A percentile compares a stretch with the other conserved stretches of the same genome.
Conservation (phyloP, 495 filamentous ascomycete genomes). For the Trypethelium eluteriae region DNA sequence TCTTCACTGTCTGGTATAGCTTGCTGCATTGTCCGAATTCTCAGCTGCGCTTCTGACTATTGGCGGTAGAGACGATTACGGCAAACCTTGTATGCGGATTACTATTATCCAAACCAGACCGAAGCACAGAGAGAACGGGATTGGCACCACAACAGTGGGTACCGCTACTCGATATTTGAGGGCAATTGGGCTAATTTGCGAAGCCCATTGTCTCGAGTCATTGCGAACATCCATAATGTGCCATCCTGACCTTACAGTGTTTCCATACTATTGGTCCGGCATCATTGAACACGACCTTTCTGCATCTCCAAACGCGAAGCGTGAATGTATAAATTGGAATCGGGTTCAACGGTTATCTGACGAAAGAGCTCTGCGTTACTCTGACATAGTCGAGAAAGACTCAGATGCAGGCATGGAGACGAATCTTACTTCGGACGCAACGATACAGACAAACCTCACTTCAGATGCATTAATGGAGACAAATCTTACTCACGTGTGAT, state of each 20-base stretch:
- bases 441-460: background rate
- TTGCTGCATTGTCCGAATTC: background rate
- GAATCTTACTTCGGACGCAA: background rate
- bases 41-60: background rate
- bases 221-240: slow-evolving; percentile 12
- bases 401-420: background rate
- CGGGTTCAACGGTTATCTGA: background rate
- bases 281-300: slow-evolving; percentile 7
- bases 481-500: background rate
- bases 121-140: slow-evolving; percentile 7
- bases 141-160: slow-evolving; percentile 1
- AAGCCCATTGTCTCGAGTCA: slow-evolving; percentile 15
- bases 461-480: background rate
- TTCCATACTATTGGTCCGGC: slow-evolving; percentile 13
- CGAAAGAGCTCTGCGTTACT: background rate
- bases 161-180: background rate
- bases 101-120: slow-evolving; percentile 13
- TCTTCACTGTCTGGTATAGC: slow-evolving; percentile 10
- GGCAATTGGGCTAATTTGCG: background rate
- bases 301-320: background rate
- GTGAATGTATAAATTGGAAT: slow-evolving; percentile 12
- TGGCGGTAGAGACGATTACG: slow-evolving; percentile 1
- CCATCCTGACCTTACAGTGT: slow-evolving; percentile 6
- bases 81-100: slow-evolving; percentile 13
- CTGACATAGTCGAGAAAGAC: background rate